Percentiles rank a stretch among this genome's conserved stretches.
Conservation (phyloP, 2,329 filamentous ascomycete species). For the Magnaporthiopsis incrustans region DNA sequence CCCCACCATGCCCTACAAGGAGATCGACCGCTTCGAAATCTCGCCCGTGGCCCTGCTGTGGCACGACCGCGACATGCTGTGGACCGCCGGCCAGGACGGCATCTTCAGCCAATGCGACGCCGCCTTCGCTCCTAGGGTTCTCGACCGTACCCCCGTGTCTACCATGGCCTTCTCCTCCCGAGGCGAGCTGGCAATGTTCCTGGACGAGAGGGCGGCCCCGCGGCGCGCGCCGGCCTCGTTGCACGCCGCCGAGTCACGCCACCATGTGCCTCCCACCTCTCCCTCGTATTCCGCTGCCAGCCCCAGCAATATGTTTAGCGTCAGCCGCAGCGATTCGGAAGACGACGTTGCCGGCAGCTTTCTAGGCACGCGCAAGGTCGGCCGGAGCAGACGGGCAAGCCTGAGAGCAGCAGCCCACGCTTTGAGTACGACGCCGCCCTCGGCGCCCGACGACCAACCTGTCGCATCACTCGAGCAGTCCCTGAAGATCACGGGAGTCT, state of each 20-base stretch:
- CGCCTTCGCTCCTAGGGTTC: conserved; percentile 53
- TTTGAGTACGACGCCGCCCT: conserved; percentile 49
- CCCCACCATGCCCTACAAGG: conserved; percentile 58
- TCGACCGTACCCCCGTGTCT: conserved; percentile 55
- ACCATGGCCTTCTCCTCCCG: conserved; percentile 51
- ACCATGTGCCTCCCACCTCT: conserved; percentile 10
- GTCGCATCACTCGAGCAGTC: conserved; percentile 49
- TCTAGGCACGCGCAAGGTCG: conserved; percentile 35
- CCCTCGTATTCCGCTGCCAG: conserved; percentile 37
- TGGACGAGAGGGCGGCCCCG: conserved; percentile 46
- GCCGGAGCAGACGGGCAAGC: conserved; percentile 33
- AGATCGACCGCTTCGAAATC: conserved; percentile 51
- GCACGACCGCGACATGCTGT: conserved; percentile 57
- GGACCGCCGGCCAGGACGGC: conserved; percentile 57
- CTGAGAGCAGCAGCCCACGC: conserved; percentile 30
- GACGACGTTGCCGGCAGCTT: conserved; percentile 56
- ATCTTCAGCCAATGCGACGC: conserved; percentile 58
- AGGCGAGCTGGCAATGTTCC: conserved; percentile 53
- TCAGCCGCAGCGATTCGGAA: conserved; percentile 56
- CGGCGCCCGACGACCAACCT: conserved; percentile 30
- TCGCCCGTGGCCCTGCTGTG: conserved; percentile 53
- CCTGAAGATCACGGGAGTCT: conserved; percentile 48
- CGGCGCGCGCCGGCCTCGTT: conserved; percentile 27
- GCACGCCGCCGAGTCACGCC: conserved; percentile 9
- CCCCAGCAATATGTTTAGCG: conserved; percentile 38